Evolutionary conservation across 2,329 filamentous ascomycete species (phyloP).

Genomic region (Parastagonospora nodorum): DNA sequence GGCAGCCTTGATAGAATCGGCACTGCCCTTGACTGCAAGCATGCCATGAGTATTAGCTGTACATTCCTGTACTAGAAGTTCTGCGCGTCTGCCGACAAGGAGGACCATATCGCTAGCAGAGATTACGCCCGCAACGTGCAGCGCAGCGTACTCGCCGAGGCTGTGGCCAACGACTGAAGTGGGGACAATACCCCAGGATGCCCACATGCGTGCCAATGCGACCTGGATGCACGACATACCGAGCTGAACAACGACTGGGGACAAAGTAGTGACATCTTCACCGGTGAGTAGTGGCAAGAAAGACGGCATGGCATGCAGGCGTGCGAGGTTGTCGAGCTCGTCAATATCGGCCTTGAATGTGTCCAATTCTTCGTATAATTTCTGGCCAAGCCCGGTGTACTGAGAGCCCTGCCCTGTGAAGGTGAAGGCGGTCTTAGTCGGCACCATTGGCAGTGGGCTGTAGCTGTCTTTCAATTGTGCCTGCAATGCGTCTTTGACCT

Average conservation of each 20-base stretch:
- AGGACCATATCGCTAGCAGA: conserved; percentile 74
- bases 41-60: conserved; percentile 69
- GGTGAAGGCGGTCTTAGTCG: conserved; percentile 57
- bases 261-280: conserved; percentile 55
- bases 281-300: conserved; percentile 57
- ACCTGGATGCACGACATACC: conserved; percentile 60
- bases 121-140: conserved; percentile 72
- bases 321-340: conserved; percentile 54
- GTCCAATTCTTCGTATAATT: conserved; percentile 55
- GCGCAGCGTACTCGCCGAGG: conserved; percentile 74
- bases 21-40: conserved; percentile 62
- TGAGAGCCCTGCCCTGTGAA: conserved; percentile 60
- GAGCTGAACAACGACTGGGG: conserved; percentile 58
- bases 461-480: conserved; percentile 56
- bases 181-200: conserved; percentile 60
- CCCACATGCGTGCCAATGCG: conserved; percentile 59
- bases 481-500: conserved; percentile 53
- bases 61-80: conserved; percentile 68
- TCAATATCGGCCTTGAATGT: conserved; percentile 57
- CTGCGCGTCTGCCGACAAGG: conserved; percentile 71
- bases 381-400: conserved; percentile 57
- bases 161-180: conserved; percentile 62
- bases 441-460: conserved; percentile 58
- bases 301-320: conserved; percentile 54
- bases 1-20: conserved; percentile 59